Conservation (phyloP, 2,329 filamentous ascomycete genomes). For the Boeremia lycopersici region DNA sequence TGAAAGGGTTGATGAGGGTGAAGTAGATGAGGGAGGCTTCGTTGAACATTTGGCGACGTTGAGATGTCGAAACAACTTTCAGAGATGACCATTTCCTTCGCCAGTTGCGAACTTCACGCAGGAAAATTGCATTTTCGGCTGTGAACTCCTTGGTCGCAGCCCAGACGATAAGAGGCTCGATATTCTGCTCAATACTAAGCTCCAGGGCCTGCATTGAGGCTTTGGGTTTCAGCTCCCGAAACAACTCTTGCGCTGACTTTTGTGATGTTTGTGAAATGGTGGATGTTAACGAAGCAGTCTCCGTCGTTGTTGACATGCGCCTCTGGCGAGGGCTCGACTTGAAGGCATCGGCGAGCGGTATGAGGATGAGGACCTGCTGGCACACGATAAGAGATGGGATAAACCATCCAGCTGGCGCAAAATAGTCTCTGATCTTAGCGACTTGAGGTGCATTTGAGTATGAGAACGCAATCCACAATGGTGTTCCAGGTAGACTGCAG, state of each 20-base stretch:
- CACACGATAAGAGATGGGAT: conserved; percentile 45
- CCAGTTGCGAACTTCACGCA: conserved; percentile 48
- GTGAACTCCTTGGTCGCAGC: conserved; percentile 46
- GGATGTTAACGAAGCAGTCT: conserved; percentile 37
- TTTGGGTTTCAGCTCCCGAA: conserved; percentile 42
- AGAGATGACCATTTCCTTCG: conserved; percentile 42
- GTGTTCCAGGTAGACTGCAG: conserved; percentile 44
- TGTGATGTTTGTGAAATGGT: conserved; percentile 27
- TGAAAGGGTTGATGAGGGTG: conserved; percentile 47
- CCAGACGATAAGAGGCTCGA: conserved; percentile 45
- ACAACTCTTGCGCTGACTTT: conserved; percentile 28
- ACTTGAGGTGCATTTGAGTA: conserved; percentile 36
- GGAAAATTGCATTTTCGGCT: conserved; percentile 47
- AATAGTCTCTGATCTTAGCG: conserved; percentile 36
- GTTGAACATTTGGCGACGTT: conserved; percentile 45
- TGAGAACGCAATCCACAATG: conserved; percentile 47
- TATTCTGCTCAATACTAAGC: conserved; percentile 42
- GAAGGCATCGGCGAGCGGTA: conserved; percentile 42
- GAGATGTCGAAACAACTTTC: conserved; percentile 34
- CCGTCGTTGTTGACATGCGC: conserved; percentile 26
- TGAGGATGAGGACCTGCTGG: conserved; percentile 46
- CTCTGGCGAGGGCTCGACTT: conserved; percentile 26
- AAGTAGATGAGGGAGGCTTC: conserved; percentile 48
- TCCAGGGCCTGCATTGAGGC: conserved; percentile 47
- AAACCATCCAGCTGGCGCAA: conserved; percentile 47